Percentiles rank a stretch among this genome's conserved stretches.
Conservation (phyloP, 2,329 filamentous ascomycete species). For the Paracoccidioides brasiliensis region DNA sequence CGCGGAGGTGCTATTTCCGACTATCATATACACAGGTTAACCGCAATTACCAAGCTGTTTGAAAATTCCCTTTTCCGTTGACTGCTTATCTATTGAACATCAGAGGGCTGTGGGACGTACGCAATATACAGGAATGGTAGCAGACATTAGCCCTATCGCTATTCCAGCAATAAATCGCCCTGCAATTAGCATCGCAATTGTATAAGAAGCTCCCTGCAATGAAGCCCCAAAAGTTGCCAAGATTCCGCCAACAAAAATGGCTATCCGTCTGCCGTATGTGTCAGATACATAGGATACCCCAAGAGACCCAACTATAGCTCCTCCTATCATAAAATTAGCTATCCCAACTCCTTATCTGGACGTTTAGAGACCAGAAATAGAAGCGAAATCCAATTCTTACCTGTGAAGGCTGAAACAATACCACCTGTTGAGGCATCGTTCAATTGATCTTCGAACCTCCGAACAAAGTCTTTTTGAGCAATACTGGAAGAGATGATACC, state of each 20-base stretch:
- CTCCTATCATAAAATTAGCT: constrained; percentile 15
- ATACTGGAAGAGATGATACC: constrained; percentile 28
- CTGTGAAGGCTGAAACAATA: constrained; percentile 30
- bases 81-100: background rate
- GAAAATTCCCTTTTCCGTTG: background rate
- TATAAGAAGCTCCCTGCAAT: constrained; percentile 25
- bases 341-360: background rate
- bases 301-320: constrained; percentile 27
- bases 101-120: constrained; percentile 12
- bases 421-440: constrained; percentile 24
- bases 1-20: constrained; percentile 29
- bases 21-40: constrained; percentile 5
- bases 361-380: background rate
- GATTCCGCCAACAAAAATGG: constrained; percentile 23
- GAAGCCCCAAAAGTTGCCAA: constrained; percentile 22
- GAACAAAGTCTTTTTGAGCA: constrained; percentile 21
- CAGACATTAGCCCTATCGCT: constrained; percentile 37
- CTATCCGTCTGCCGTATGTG: constrained; percentile 19
- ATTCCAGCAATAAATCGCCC: constrained; percentile 39
- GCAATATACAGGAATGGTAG: constrained; percentile 37
- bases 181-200: constrained; percentile 35
- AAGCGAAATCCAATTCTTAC: constrained; percentile 9
- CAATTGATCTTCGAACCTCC: constrained; percentile 18
- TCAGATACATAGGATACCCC: constrained; percentile 24
- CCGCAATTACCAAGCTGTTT: background rate